Percentiles rank a stretch among this genome's conserved stretches.
These are phyloP conservation scores for Linanthus parryae DNA, from an alignment of 148 eudicot genomes.

Conservation along the genomic window DNA sequence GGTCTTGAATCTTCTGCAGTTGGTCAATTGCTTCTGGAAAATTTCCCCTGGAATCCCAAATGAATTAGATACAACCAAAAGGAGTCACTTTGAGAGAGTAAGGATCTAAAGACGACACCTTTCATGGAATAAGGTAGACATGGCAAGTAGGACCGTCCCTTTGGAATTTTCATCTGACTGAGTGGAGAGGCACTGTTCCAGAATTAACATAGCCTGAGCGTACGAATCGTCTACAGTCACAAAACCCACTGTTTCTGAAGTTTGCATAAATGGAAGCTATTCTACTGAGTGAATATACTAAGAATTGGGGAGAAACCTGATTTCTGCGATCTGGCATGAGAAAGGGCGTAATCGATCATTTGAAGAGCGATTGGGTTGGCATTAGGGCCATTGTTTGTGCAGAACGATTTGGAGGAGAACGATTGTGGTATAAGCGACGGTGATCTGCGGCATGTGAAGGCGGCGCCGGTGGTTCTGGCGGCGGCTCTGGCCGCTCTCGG, in stretches of 20 bases:
- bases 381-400: conserved; percentile 19
- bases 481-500: no score
- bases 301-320: conserved; percentile 37
- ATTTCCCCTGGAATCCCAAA: conserved; percentile 40
- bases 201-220: conserved; percentile 53
- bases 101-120: conserved; percentile 45
- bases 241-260: not conserved
- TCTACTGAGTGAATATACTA: not conserved
- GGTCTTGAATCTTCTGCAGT: conserved; percentile 51
- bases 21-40: conserved; percentile 67
- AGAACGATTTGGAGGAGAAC: no score
- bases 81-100: no score
- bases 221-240: conserved; percentile 65
- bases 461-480: no score
- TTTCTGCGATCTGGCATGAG: conserved; percentile 56
- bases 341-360: conserved; percentile 75
- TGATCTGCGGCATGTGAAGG: no score
- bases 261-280: not conserved
- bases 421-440: no score
- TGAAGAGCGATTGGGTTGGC: conserved; percentile 62
- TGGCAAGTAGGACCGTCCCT: conserved; percentile 69
- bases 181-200: conserved; percentile 73
- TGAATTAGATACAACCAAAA: no score
- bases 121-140: conserved; percentile 63
- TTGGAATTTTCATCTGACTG: conserved; percentile 64